Evolutionary conservation across 768 basidiomycete genomes (phyloP), one percentile per base, ranked within the genome.

Genomic region (Tylopilus plumbeoviolaceoides): DNA sequence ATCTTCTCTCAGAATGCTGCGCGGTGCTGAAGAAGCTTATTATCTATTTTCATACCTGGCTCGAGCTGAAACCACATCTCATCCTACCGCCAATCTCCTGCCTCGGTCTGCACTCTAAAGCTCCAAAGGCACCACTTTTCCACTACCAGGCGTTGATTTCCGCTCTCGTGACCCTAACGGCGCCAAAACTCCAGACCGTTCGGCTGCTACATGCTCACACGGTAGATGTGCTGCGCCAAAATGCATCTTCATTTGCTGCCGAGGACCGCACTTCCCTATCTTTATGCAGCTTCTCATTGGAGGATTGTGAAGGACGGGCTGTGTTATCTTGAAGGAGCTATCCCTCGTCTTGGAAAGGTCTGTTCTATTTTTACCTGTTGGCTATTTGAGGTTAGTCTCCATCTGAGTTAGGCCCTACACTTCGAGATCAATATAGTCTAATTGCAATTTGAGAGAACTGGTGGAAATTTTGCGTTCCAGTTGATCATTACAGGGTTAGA

Each of bases 1-100:
- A 62, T 46, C 28, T 67, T 9, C 54, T 67, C 14, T 48, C 67
- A 10, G 67, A 66, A 45, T 62, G 55, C 43, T 67, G 65, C 47
- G 38, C 44, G 7, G 47, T 44, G 10, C 57, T 67, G 35, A 58
- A 67, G 21, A 66, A 55, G 28, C 60, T 67, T n/a, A 48, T 66
- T 10, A 58, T 67, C 35, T 62, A 59, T 45, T 48, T 67, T 42
- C 62, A 53, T 25, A 56, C 62, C 25, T 68, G 65, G 65, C 33
- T 53, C 21, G 65, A 64, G 40, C 35, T 67, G 18, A 33, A 59
- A 25, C 40, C 47, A 28, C 35, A n/a, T 36, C 67, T 67, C 20
- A 21, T 49, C 23, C 55, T 67, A 9, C 65, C 67, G 12, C 58
- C 67, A 7, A 36, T 67, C 47, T 66, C 64, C n/a, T 57, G 41